Conservation (phyloP, 2,329 filamentous ascomycete genomes). For the Arthrobotrys entomopaga region DNA sequence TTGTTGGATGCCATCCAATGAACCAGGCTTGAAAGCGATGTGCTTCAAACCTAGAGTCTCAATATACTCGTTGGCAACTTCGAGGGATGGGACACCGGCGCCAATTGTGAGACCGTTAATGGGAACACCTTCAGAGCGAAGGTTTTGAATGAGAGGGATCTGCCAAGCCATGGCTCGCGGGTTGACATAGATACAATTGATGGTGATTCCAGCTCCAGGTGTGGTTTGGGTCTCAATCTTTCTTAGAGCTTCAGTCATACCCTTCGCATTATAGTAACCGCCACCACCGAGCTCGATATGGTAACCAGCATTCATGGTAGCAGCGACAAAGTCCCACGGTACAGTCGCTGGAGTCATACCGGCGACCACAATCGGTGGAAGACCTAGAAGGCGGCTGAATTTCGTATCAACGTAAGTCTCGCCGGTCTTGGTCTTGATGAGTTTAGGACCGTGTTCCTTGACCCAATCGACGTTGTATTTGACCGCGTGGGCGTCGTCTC, state of each 20-base stretch:
- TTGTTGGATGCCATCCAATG: conserved; percentile 84
- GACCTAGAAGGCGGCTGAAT: conserved; percentile 85
- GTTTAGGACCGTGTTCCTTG: conserved; percentile 91
- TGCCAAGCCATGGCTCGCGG: conserved; percentile 92
- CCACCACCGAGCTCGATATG: conserved; percentile 87
- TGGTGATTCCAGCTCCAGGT: conserved; percentile 83
- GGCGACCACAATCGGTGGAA: conserved; percentile 88
- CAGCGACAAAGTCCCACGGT: conserved; percentile 88
- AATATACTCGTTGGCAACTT: conserved; percentile 93
- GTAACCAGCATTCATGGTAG: conserved; percentile 94
- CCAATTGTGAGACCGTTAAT: conserved; percentile 94
- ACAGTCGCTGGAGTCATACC: conserved; percentile 94
- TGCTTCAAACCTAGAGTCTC: conserved; percentile 91
- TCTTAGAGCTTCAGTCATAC: conserved; percentile 81
- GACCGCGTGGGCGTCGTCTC: conserved; percentile 92
- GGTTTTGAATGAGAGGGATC: conserved; percentile 81
- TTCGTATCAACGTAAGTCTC: conserved; percentile 96
- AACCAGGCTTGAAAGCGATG: conserved; percentile 93
- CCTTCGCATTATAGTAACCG: conserved; percentile 84
- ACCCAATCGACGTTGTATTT: conserved; percentile 98
- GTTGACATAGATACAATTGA: conserved; percentile 92
- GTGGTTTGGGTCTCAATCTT: conserved; percentile 88
- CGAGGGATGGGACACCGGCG: conserved; percentile 90
- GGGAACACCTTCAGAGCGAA: conserved; percentile 84
- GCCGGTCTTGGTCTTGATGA: conserved; percentile 88